Evolutionary conservation across 148 eudicot genomes (phyloP).

Genomic region (Cornus suecica): DNA sequence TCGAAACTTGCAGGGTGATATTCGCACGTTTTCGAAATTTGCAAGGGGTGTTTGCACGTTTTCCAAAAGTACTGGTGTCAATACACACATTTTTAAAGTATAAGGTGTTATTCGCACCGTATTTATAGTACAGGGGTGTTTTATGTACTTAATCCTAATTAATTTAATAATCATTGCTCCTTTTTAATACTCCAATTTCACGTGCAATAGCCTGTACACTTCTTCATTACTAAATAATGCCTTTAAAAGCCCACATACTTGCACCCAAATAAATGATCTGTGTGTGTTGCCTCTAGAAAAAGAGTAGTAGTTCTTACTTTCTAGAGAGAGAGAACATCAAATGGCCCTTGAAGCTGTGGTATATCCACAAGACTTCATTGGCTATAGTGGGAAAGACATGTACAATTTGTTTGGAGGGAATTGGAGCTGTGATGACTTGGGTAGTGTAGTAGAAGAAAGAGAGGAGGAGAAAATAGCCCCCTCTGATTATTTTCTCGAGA

Average conservation of each 20-base stretch:
- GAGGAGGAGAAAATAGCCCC: not conserved
- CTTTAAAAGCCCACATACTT: conserved; percentile 8
- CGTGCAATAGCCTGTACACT: conserved; percentile 5
- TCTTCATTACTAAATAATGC: not conserved
- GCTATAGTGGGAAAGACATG: conserved; percentile 15
- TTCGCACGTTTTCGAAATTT: too few relatives aligned
- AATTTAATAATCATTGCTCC: not conserved
- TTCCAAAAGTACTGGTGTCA: too few relatives aligned
- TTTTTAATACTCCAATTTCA: not conserved
- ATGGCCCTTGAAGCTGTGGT: conserved; percentile 28
- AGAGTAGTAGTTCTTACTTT: not conserved
- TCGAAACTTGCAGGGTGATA: too few relatives aligned
- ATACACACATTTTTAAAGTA: too few relatives aligned
- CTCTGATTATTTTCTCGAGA: not conserved
- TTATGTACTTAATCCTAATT: too few relatives aligned
- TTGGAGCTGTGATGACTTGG: conserved; percentile 6
- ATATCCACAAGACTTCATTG: conserved; percentile 18
- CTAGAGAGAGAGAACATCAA: not conserved
- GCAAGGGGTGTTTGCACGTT: too few relatives aligned
- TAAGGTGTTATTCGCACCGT: too few relatives aligned
- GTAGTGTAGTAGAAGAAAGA: not conserved
- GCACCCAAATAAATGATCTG: not conserved
- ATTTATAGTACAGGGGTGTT: too few relatives aligned
- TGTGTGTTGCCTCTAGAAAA: not conserved
- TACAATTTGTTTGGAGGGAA: conserved; percentile 22